Base-by-base conservation (phyloP, 805 yeast genomes). In the Suhomyces faveliae region DNA sequence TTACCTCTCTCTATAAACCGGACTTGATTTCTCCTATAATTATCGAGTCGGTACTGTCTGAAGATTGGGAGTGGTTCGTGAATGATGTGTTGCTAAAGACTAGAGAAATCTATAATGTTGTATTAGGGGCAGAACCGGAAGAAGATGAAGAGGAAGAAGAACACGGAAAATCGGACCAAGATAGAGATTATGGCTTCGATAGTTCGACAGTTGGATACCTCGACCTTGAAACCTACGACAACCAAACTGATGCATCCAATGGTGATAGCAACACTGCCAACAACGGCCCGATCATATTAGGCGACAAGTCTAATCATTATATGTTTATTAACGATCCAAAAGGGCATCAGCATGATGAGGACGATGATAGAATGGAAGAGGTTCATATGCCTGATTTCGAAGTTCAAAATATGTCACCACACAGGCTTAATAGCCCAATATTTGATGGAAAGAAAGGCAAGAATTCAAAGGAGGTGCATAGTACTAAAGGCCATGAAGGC, bases 1-100 rank as follows among this genome's bases (percentile, higher is more conserved):
- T 94, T 64, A 74, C 80, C 3, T 77, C 74, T n/a, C 64, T 81
- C 13, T 81, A 80, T 56, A 74, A 82, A 33, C 83, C 85, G 6
- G 86, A 81, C 51, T 65, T 80, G 20, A 76, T 83, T 11, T 77
- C 87, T 1, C 77, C 52, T 1, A 42, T 58, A 5, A 61, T 62
- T 23, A 60, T 61, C 12, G 53, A 53, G 9, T 55, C 62, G 8
- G 58, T 60, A 46, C 63, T 63, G 37, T 80, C 80, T 1, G 54
- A 54, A 5, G 53, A 46, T 19, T 80, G 85, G 85, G 71, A 70
- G 27, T 72, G 75, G 64, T 80, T 78, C 60, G 76, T 78, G 20
- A 70, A 72, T 40, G 77, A 73, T 8, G 67, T 76, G 15, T 61
- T 80, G 39, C 68, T 77, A 43, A 77, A 78, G 45, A 78, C 82